Percentiles rank a stretch among this genome's conserved stretches.
phyloP scores from a whole-genome alignment of 306 rosid species.

The Psophocarpus tetragonolobus region DNA sequence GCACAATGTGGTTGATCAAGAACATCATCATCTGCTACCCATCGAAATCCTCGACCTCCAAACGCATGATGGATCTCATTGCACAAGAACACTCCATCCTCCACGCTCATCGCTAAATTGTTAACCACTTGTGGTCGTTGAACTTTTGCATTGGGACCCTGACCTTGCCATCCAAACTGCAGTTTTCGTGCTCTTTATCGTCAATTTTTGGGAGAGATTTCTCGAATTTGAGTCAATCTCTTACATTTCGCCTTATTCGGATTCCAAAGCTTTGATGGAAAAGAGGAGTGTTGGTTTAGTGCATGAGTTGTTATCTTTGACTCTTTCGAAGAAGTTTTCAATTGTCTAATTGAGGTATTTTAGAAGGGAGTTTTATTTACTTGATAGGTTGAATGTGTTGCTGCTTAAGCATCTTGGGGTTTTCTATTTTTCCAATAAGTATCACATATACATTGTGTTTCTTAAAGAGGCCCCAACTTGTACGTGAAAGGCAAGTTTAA shows the following conservation, averaged over 20 bases:
- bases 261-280: constrained; percentile 55
- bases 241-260: constrained; percentile 73
- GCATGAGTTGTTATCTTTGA: constrained; percentile 80
- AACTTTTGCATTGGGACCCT: constrained; percentile 72
- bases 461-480: constrained; percentile 77
- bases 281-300: constrained; percentile 78
- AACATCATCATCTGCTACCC: too few species aligned
- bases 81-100: too few species aligned
- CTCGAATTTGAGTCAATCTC: constrained; percentile 59
- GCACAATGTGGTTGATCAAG: too few species aligned
- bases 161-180: constrained; percentile 61
- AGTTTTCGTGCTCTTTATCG: constrained; percentile 65
- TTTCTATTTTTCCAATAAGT: constrained; percentile 82
- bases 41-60: too few species aligned
- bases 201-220: constrained; percentile 78
- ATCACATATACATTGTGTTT: constrained; percentile 69
- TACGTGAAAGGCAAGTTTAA: constrained; percentile 74
- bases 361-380: constrained; percentile 65
- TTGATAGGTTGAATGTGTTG: constrained; percentile 66
- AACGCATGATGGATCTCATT: too few species aligned
- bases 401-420: constrained; percentile 82
- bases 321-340: constrained; percentile 80
- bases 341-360: constrained; percentile 81
- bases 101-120: too few species aligned
- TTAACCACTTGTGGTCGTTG: too few species aligned